Conservation (phyloP, 2,329 filamentous ascomycete genomes). For the Xylaria hypoxylon region DNA sequence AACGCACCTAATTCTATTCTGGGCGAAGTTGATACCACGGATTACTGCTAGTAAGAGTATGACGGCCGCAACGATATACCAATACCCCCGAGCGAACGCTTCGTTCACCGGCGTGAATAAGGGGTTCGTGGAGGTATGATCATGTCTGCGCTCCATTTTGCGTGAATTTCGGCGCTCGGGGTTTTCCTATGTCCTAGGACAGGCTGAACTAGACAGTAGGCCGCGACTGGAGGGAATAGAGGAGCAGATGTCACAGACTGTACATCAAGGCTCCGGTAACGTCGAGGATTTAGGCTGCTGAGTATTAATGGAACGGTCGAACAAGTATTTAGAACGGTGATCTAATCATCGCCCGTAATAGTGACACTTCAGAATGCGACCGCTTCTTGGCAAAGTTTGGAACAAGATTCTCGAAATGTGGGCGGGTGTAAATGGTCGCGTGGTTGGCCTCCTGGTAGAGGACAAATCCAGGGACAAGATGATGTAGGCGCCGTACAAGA, state of each 20-base stretch:
- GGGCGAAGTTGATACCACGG: conserved; percentile 58
- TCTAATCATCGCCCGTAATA: neutral
- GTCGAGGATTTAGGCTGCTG: neutral
- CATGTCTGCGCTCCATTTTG: conserved; percentile 48
- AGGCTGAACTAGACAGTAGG: neutral
- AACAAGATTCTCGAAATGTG: neutral
- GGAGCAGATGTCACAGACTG: neutral
- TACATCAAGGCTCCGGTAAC: neutral
- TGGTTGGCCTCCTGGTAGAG: neutral
- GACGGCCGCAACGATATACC: conserved; percentile 68
- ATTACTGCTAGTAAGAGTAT: conserved; percentile 57
- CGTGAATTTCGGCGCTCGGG: conserved; percentile 6
- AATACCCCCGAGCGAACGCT: conserved; percentile 65
- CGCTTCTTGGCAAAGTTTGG: neutral
- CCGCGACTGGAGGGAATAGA: neutral
- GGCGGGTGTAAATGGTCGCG: neutral
- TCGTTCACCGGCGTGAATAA: conserved; percentile 61
- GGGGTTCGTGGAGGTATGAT: conserved; percentile 45
- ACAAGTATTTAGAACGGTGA: neutral
- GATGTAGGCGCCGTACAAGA: neutral
- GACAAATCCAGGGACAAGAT: neutral
- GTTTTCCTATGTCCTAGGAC: neutral
- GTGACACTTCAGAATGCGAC: neutral
- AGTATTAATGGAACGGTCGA: neutral
- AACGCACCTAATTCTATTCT: conserved; percentile 57